Evolutionary conservation across 352 stramenopile genomes (phyloP).

Genomic region (Phytophthora syringae): DNA sequence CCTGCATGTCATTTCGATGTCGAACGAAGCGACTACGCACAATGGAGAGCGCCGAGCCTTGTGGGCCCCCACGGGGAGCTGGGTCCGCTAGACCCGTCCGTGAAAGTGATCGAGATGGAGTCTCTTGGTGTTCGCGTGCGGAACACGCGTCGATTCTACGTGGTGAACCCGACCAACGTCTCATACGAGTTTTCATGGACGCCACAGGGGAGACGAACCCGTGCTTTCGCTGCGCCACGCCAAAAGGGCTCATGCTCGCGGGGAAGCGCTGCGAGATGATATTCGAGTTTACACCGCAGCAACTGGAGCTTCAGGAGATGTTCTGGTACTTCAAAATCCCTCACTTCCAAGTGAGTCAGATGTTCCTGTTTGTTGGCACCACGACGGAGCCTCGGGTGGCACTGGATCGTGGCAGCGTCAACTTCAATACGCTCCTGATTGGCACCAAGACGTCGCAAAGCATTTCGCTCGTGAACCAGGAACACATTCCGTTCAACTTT

Average conservation of each 20-base stretch:
- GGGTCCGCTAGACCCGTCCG: slow-evolving; percentile 81
- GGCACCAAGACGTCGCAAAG: slow-evolving; percentile 87
- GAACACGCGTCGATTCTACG: slow-evolving; percentile 94
- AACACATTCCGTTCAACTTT: slow-evolving; percentile 95
- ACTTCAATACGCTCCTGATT: slow-evolving; percentile 94
- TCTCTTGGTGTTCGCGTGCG: slow-evolving; percentile 90
- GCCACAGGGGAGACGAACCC: slow-evolving; percentile 72
- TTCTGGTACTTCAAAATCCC: slow-evolving; percentile 93
- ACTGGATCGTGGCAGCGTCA: slow-evolving; percentile 89
- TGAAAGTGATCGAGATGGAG: slow-evolving; percentile 94
- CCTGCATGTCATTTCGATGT: slow-evolving; percentile 95
- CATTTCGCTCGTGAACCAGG: slow-evolving; percentile 91
- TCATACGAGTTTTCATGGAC: slow-evolving; percentile 95
- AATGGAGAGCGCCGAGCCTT: slow-evolving; percentile 66
- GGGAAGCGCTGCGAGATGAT: slow-evolving; percentile 95
- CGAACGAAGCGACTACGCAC: slow-evolving; percentile 88
- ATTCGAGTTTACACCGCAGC: slow-evolving; percentile 95
- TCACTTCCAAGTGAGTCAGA: slow-evolving; percentile 88
- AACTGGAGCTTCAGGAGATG: slow-evolving; percentile 89
- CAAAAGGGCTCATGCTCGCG: slow-evolving; percentile 91
- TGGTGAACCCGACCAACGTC: slow-evolving; percentile 94
- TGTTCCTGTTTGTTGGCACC: slow-evolving; percentile 93
- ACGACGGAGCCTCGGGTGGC: slow-evolving; percentile 91
- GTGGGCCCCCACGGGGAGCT: slow-evolving; percentile 85
- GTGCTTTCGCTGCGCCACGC: slow-evolving; percentile 91